phyloP scores from a whole-genome alignment of 176 grass and related monocot species.

The Aegilops sharonensis region DNA sequence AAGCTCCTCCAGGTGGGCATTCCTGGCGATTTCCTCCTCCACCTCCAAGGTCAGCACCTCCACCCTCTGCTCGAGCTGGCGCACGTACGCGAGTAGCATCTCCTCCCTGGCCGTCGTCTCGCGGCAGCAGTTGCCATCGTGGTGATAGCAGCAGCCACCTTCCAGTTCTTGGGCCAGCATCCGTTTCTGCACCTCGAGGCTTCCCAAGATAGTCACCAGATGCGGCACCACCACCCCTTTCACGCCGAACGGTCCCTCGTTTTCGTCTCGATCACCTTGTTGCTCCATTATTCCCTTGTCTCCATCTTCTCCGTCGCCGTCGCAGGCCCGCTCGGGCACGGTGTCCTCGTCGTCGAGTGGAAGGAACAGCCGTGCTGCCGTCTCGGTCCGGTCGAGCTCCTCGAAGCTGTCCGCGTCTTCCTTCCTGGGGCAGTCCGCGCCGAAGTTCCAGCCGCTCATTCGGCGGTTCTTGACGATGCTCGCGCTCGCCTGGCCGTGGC shows the following conservation, averaged over 20 bases:
- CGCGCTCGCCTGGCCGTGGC: not conserved
- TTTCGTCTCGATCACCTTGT: not conserved
- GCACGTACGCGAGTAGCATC: slow-evolving; percentile 55
- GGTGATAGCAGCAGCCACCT: slow-evolving; percentile 10
- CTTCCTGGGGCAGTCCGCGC: slow-evolving; percentile 35
- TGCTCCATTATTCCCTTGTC: not conserved
- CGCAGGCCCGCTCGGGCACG: not conserved
- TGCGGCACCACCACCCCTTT: slow-evolving; percentile 48
- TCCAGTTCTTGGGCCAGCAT: slow-evolving; percentile 59
- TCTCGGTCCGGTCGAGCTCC: slow-evolving; percentile 40
- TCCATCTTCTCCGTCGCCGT: not conserved
- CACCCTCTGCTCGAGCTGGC: slow-evolving; percentile 50
- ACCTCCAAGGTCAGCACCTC: slow-evolving; percentile 53
- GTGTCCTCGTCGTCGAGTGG: not conserved
- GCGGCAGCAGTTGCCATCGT: not conserved
- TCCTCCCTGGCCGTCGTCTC: slow-evolving; percentile 37
- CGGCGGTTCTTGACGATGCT: slow-evolving; percentile 44
- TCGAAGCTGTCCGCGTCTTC: not conserved
- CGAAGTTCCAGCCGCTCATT: slow-evolving; percentile 92
- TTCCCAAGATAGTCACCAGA: slow-evolving; percentile 64
- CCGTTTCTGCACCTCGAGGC: slow-evolving; percentile 67
- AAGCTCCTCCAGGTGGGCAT: slow-evolving; percentile 41
- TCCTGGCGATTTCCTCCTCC: slow-evolving; percentile 53
- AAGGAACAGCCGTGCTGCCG: not conserved
- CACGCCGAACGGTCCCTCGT: not conserved